phyloP scores from a whole-genome alignment of 352 stramenopile species.

The Globisporangium alternatum region DNA sequence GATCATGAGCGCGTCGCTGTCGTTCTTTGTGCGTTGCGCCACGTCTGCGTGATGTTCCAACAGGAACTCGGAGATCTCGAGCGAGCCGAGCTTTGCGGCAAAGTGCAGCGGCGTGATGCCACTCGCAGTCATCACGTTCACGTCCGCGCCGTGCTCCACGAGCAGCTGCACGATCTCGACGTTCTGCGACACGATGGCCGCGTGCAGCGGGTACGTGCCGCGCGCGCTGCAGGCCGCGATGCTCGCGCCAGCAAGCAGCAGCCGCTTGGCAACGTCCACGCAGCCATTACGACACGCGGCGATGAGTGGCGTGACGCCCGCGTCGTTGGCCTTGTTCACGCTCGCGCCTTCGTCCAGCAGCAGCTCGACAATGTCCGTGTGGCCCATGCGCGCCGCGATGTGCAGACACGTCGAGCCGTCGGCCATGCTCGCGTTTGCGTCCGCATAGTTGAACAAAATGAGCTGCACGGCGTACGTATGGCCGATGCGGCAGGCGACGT shows the following conservation, averaged over 20 bases:
- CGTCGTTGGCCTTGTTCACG: conserved; percentile 56
- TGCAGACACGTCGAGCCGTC: conserved; percentile 72
- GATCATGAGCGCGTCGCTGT: conserved; percentile 77
- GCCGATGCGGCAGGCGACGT: conserved; percentile 67
- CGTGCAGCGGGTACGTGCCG: conserved; percentile 63
- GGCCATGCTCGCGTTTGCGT: conserved; percentile 52
- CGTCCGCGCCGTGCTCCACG: conserved; percentile 54
- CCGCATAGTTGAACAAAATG: conserved; percentile 72
- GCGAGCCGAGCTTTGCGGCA: conserved; percentile 57
- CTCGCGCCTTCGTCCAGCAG: conserved; percentile 66
- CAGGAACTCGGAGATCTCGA: conserved; percentile 61
- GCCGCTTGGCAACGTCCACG: conserved; percentile 43
- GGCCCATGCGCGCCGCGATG: conserved; percentile 70
- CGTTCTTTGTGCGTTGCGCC: conserved; percentile 68
- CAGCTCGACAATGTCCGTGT: conserved; percentile 54
- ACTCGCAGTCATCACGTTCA: conserved; percentile 63
- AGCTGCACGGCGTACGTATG: conserved; percentile 72
- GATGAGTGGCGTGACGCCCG: conserved; percentile 70
- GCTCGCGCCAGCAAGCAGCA: conserved; percentile 48
- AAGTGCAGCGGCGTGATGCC: conserved; percentile 82
- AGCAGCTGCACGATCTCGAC: conserved; percentile 67
- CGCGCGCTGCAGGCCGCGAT: conserved; percentile 43
- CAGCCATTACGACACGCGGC: conserved; percentile 65
- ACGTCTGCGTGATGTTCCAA: conserved; percentile 64
- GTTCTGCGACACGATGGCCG: conserved; percentile 63